Base-by-base conservation (phyloP, 495 filamentous ascomycete genomes). In the Clavariopsis aquatica region DNA sequence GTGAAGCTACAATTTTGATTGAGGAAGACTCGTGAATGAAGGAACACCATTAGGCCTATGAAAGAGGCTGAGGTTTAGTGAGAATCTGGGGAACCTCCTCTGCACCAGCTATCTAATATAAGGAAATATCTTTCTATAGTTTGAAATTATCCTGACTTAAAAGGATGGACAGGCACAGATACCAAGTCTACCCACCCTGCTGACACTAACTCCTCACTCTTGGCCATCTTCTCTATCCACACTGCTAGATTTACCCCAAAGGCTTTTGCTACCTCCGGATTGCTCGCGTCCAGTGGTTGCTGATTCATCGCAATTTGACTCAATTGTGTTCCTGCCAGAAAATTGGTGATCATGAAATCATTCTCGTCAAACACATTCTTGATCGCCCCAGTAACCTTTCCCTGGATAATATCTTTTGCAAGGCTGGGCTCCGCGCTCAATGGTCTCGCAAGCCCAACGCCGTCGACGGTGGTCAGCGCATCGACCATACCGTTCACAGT, bases 401-500 rank as follows among this genome's bases (percentile, higher is more conserved):
- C 68, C 20, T 17, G 10, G 4, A 68, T 36, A 9, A 71, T 64
- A 12, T 68, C 52, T 26, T 62, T 68, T 0, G 19, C 28, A 10
- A 71, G 57, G 0, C 24, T 2, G 4, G 69, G 69, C 29, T 71
- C 69, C 23, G 57, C 55, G 52, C 51, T 51, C 7, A 65, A 7
- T 0, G 69, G 63, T 15, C 69, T 36, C 13, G 43, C 69, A 31
- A 72, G 28, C 9, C 69, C 69, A 22, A 72, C 38, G 12, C 66
- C 66, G 51, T 72, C 66, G 13, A 67, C 56, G 2, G 60, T 66
- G 2, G 38, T 64, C 24, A 86, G 66, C 15, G 84, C 85, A 28
- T 81, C 74, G 29, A 84, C 81, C 85, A 89, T 87, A 2, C 77
- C 87, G n/a, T 77, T 77, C 0, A 78, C 84, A 1, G 85, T 82